Evolutionary conservation across 352 stramenopile genomes (phyloP).

Genomic region (Bremia lactucae): DNA sequence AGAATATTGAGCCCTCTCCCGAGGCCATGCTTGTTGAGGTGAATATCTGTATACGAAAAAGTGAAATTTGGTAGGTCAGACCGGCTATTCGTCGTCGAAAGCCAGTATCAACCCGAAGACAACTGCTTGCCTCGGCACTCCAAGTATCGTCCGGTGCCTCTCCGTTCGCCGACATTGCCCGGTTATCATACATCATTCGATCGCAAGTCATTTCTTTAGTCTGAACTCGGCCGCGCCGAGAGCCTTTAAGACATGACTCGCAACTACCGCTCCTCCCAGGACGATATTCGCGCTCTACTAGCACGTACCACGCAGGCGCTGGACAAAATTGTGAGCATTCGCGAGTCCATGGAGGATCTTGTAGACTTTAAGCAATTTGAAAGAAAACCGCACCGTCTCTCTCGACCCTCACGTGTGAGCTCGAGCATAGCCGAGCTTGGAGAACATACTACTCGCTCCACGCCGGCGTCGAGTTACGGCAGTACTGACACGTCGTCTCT

Average conservation of each 20-base stretch:
- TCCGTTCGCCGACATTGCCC: no score
- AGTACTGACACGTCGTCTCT: conserved; percentile 38
- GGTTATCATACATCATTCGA: no score
- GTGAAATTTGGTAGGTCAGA: no score
- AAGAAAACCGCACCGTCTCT: conserved; percentile 23
- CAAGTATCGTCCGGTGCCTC: no score
- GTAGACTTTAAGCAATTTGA: conserved; percentile 79
- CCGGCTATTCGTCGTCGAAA: no score
- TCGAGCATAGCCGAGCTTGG: conserved; percentile 24
- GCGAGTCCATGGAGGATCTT: conserved; percentile 71
- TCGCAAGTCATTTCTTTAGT: no score
- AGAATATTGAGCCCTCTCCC: no score
- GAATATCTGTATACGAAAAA: no score
- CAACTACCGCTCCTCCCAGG: conserved; percentile 36
- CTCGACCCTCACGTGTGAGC: conserved; percentile 19
- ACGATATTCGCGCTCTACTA: conserved; percentile 67
- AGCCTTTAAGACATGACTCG: conserved; percentile 20
- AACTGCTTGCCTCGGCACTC: no score
- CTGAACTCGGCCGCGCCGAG: neutral
- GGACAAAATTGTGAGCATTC: conserved; percentile 77
- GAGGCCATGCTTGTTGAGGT: no score
- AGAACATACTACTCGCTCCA: conserved; percentile 12
- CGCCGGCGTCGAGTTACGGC: conserved; percentile 39
- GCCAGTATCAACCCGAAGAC: no score
- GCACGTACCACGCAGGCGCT: conserved; percentile 54